A percentile compares a stretch with the other conserved stretches of the same genome.
These are phyloP conservation scores for Grammothele lineata DNA, from an alignment of 768 basidiomycete species.

Conservation along the genomic window DNA sequence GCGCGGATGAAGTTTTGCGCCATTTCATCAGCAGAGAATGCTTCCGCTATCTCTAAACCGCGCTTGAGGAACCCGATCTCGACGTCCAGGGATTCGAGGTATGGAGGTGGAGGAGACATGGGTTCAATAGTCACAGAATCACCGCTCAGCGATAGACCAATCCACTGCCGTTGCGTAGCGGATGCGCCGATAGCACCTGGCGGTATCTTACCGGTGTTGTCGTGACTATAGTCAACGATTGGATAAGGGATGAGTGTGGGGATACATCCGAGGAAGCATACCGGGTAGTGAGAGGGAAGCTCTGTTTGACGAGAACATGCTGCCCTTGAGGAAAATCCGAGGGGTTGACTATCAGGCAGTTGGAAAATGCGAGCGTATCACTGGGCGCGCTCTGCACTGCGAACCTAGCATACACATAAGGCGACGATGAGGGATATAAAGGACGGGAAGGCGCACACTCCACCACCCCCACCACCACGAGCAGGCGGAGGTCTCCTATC, in stretches of 20 bases:
- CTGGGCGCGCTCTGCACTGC: conserved; percentile 22
- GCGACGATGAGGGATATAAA: neutral
- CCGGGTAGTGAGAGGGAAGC: conserved; percentile 72
- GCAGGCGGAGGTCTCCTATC: conserved; percentile 18
- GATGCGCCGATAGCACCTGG: conserved; percentile 76
- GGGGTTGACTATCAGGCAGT: conserved; percentile 77
- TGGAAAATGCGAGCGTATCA: conserved; percentile 61
- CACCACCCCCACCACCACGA: conserved; percentile 13
- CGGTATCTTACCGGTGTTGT: conserved; percentile 66
- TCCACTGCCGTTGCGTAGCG: conserved; percentile 82
- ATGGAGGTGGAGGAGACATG: conserved; percentile 46
- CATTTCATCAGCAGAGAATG: conserved; percentile 90
- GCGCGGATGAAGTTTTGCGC: conserved; percentile 67
- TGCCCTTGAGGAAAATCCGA: conserved; percentile 69
- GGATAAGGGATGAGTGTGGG: neutral
- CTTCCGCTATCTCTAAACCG: conserved; percentile 52
- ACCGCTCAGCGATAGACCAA: conserved; percentile 73
- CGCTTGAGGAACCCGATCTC: conserved; percentile 65
- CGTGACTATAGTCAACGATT: conserved; percentile 48
- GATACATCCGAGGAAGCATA: conserved; percentile 31
- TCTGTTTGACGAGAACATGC: conserved; percentile 73
- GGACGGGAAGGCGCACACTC: conserved; percentile 16
- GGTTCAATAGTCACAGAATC: conserved; percentile 71
- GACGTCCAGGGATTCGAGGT: conserved; percentile 75
- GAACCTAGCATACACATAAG: conserved; percentile 17